phyloP scores from a whole-genome alignment of 805 yeast genomes.

The Debaryomyces castellii region DNA sequence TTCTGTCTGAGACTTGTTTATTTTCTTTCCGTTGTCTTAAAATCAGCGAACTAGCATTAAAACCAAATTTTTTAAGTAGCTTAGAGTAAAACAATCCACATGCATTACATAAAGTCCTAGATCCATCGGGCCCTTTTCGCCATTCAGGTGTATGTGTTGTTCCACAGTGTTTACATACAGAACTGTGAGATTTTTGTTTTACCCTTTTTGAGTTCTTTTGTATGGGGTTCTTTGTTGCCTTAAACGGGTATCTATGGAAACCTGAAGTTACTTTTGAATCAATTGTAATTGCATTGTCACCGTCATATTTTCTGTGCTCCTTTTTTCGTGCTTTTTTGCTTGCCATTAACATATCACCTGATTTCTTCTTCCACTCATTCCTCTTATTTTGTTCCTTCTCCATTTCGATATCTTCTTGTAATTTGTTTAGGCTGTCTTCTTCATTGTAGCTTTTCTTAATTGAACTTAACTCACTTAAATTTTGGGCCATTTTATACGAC shows the following conservation, averaged over 20 bases:
- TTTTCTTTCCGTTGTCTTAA: slow-evolving; percentile 17
- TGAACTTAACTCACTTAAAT: slow-evolving; percentile 4
- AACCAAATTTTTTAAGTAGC: slow-evolving; percentile 52
- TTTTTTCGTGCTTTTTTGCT: neutral
- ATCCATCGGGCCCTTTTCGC: slow-evolving; percentile 80
- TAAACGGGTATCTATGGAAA: neutral
- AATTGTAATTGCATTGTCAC: neutral
- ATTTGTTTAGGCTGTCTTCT: neutral
- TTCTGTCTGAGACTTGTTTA: slow-evolving; percentile 8
- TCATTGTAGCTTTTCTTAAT: slow-evolving; percentile 5
- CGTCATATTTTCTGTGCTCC: neutral
- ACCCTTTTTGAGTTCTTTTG: neutral
- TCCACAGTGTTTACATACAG: slow-evolving; percentile 40
- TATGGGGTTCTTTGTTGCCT: neutral
- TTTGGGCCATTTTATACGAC: slow-evolving; percentile 1
- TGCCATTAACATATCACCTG: too few relatives aligned
- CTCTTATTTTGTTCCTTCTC: too few relatives aligned
- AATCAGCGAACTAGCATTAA: slow-evolving; percentile 39
- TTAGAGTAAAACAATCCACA: slow-evolving; percentile 79
- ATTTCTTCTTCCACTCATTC: too few relatives aligned
- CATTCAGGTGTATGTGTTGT: slow-evolving; percentile 73
- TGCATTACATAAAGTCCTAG: slow-evolving; percentile 76
- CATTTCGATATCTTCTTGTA: too few relatives aligned
- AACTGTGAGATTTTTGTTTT: neutral
- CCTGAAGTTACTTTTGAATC: neutral